Base-by-base conservation (phyloP, 1,284 basidiomycete species). In the Ustilago xerochloae region DNA sequence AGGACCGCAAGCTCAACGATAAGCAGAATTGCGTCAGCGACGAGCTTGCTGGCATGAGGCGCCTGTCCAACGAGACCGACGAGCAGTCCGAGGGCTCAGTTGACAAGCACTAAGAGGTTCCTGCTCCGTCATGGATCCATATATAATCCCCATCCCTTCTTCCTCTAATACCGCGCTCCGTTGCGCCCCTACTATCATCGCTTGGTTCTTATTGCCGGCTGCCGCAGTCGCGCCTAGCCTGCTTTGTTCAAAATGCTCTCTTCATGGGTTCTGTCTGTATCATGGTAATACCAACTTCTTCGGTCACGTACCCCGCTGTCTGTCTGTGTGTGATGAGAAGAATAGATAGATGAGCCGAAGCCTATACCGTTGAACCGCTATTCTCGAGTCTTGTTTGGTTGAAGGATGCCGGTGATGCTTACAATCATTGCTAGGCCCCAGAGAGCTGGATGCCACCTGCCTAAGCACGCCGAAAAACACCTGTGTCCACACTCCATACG, bases 1-100 rank as follows among this genome's bases (percentile, higher is more conserved):
- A 56, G 41, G 68, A 83, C 61, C 70, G 67, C 56, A 76, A 75
- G 60, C 73, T 84, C 32, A 63, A 67, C 48, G 62, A 79, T 55
- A 71, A 68, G 55, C 81, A 84, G 63, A 84, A 83, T 52, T 80
- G 79, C 49, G 77, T 84, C 54, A 78, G 74, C 62, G 69, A 78
- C 52, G 81, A 84, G 58, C 62, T 80, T 29, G 77, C 75, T n/a
- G 76, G 65, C 39, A 80, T 77, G 71, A 56, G 58, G 29, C 60
- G 64, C 9, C n/a, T 64, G 46, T 66, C 63, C n/a, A 22, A 39
- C 28, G 63, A 66, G 52, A 63, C 43, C 38, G 60, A 46, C 18
- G 30, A 57, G 29, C 36, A 43, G 30, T 62, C 53, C n/a, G 63
- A 59, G 32, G 22, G 28, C 47, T 65, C 63, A 2, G 22, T 52